Evolutionary conservation across 331 rosid genomes (phyloP).

Genomic region (Acacia concinna): DNA sequence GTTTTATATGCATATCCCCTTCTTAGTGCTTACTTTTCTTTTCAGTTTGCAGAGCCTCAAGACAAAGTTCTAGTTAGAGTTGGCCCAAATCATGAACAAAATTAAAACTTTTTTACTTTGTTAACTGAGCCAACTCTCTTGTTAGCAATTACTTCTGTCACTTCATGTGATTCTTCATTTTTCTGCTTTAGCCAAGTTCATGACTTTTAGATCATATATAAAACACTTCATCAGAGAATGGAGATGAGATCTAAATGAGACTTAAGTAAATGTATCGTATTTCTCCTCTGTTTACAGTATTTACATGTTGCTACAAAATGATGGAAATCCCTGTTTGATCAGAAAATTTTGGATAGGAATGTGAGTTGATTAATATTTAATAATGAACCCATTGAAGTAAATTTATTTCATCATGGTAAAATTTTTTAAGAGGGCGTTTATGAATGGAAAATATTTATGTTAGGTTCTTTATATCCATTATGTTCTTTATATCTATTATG

Average conservation of each 20-base stretch:
- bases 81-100: not conserved
- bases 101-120: not conserved
- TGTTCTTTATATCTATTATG: too few relatives aligned
- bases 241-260: too few relatives aligned
- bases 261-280: not conserved
- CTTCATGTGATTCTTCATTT: not conserved
- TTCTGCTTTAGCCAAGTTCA: not conserved
- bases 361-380: not conserved
- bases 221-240: not conserved
- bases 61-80: not conserved
- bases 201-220: not conserved
- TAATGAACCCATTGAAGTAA: not conserved
- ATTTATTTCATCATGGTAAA: not conserved
- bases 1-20: not conserved
- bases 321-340: not conserved
- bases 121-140: not conserved
- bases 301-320: too few relatives aligned
- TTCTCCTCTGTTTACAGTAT: not conserved
- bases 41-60: not conserved
- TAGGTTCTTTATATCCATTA: too few relatives aligned
- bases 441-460: too few relatives aligned
- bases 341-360: not conserved
- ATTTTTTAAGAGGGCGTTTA: not conserved
- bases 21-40: slow-evolving; percentile 1
- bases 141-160: not conserved